Conservation (phyloP, 2,329 filamentous ascomycete genomes). For the Verticillium alfalfae region DNA sequence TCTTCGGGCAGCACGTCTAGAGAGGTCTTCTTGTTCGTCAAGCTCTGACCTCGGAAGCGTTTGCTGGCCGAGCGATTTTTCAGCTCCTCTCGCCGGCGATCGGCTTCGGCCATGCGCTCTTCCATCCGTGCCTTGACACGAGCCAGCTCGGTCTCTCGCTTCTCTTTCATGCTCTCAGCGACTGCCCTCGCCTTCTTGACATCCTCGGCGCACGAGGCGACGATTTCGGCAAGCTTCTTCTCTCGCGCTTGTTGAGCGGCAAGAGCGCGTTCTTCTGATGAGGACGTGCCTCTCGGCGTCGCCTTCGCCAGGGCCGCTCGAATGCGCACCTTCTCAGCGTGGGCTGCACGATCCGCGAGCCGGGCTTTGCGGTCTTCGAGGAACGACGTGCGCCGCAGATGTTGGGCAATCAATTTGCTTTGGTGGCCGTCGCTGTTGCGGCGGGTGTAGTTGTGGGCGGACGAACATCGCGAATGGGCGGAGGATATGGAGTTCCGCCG, state of each 20-base stretch:
- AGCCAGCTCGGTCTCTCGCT: conserved; percentile 67
- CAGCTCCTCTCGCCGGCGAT: conserved; percentile 63
- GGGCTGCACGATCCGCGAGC: conserved; percentile 72
- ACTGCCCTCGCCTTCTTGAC: conserved; percentile 77
- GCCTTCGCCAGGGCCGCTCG: conserved; percentile 71
- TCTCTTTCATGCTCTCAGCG: conserved; percentile 77
- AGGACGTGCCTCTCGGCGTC: conserved; percentile 55
- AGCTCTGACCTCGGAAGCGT: conserved; percentile 48
- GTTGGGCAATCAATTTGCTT: conserved; percentile 73
- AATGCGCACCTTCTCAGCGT: conserved; percentile 77
- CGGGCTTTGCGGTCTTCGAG: conserved; percentile 76
- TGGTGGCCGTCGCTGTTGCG: conserved; percentile 49
- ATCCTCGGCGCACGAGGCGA: conserved; percentile 75
- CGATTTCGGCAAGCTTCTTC: conserved; percentile 76
- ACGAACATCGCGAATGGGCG: conserved; percentile 63
- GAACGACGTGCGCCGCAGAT: conserved; percentile 73
- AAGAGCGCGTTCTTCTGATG: conserved; percentile 70
- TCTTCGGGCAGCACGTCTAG: neutral
- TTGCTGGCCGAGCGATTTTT: conserved; percentile 47
- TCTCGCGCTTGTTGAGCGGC: conserved; percentile 75
- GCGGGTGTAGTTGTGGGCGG: conserved; percentile 46
- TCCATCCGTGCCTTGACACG: conserved; percentile 71
- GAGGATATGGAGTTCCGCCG: conserved; percentile 77
- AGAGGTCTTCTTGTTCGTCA: conserved; percentile 10
- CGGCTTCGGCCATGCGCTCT: conserved; percentile 72